Evolutionary conservation across 352 stramenopile genomes (phyloP), one percentile per base, ranked within the genome.

Genomic region (Thalassiosira oceanica): DNA sequence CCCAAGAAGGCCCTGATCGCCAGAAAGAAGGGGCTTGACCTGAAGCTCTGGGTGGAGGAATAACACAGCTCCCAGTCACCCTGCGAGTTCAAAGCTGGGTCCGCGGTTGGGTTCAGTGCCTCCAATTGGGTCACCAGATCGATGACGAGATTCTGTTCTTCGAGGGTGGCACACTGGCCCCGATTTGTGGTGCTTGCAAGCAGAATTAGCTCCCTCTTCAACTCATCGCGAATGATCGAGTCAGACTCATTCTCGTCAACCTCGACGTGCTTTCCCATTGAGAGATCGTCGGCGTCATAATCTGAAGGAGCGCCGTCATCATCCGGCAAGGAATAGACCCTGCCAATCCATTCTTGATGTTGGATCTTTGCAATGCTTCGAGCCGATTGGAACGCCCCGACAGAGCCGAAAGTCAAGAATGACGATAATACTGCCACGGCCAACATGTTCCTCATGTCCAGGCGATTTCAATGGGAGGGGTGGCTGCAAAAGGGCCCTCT

Each of bases 51-150:
- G 1, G 83, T 90, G 8, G 55, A 82, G 27, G 63, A 77, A 33
- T 85, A 78, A 29, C 68, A 79, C 11, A 90, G 68, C 58, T 88
- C 80, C 83, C 83, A 90, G 53, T 88, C 83, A 26, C 83, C 83
- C 50, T 83, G 31, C 29, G 74, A 84, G 69, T 84, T 39, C 0
- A 26, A 23, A 6, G 74, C 74, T 35, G 78, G 70, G 52, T 83
- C 37, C 3, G 51, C 33, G 5, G 74, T 86, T 29, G 78, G 74
- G 58, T 84, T 86, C 16, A 86, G 31, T 8, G 77, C 73, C 46
- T 83, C 71, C 24, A 51, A 11, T 66, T 90, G 73, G 7, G 83
- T 73, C 2, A 90, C 72, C 23, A 90, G 51, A 71, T 90, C 83
- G 13, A 83, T 57, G 13, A 88, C 51, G 35, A 90, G 73, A 58